Conservation (phyloP, 192 early-diverging fungal species). For the Dispira simplex region DNA sequence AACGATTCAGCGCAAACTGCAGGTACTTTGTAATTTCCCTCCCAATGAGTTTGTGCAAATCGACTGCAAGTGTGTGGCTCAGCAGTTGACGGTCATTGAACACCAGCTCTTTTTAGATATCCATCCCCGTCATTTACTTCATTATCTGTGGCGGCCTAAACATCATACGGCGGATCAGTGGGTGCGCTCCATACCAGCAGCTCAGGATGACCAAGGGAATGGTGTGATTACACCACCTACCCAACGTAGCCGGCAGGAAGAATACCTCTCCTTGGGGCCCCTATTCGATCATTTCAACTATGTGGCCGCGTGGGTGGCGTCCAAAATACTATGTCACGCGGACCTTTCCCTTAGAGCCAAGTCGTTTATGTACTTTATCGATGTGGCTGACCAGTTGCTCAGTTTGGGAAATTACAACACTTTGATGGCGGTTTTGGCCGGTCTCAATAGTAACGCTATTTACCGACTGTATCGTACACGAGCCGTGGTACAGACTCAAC, state of each 20-base stretch:
- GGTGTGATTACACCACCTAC: not conserved
- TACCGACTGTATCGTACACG: constrained; percentile 3
- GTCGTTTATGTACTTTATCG: not conserved
- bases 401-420: not conserved
- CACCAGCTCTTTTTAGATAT: not conserved
- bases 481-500: not conserved
- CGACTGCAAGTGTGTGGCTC: not conserved
- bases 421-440: constrained; percentile 8
- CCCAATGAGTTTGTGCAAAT: not conserved
- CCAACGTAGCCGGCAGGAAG: not conserved
- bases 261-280: not conserved
- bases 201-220: not conserved
- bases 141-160: not conserved
- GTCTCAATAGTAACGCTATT: not conserved
- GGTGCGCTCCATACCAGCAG: not conserved
- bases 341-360: not conserved
- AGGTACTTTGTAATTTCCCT: not conserved
- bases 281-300: constrained; percentile 1
- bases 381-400: not conserved
- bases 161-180: not conserved
- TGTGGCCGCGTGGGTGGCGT: not conserved
- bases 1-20: not conserved
- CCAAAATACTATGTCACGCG: not conserved
- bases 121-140: not conserved
- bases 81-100: constrained; percentile 2